phyloP scores from a whole-genome alignment of 2,329 filamentous ascomycete genomes.

The Neonectria magnoliae region DNA sequence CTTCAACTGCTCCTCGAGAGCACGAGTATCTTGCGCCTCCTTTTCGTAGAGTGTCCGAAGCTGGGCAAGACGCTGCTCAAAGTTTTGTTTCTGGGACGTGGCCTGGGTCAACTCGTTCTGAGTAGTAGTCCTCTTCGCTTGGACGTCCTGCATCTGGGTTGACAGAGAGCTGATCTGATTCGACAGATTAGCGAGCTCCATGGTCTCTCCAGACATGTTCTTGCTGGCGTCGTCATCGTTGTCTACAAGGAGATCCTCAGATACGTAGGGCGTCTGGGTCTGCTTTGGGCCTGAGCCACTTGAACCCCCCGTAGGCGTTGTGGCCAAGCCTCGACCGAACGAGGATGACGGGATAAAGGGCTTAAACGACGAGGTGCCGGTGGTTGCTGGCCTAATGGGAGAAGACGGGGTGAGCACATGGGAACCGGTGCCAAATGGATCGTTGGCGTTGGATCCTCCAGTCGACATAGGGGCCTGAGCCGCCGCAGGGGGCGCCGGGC shows the following conservation, averaged over 20 bases:
- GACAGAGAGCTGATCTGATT: conserved; percentile 93
- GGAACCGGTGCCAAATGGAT: conserved; percentile 69
- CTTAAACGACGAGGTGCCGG: conserved; percentile 72
- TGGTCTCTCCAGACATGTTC: conserved; percentile 87
- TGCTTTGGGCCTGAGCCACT: conserved; percentile 42
- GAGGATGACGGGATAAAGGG: conserved; percentile 92
- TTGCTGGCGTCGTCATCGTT: conserved; percentile 88
- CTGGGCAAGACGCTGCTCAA: conserved; percentile 88
- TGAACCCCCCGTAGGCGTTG: conserved; percentile 76
- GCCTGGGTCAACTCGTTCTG: conserved; percentile 86
- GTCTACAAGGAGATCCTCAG: conserved; percentile 91
- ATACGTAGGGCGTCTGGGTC: conserved; percentile 58
- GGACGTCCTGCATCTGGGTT: conserved; percentile 93
- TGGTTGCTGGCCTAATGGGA: conserved; percentile 59
- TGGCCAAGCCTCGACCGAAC: conserved; percentile 83
- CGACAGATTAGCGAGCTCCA: conserved; percentile 93
- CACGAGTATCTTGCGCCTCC: conserved; percentile 86
- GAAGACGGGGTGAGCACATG: conserved; percentile 62
- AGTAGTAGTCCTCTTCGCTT: conserved; percentile 79
- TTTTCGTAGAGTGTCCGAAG: conserved; percentile 91
- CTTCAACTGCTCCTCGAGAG: conserved; percentile 83
- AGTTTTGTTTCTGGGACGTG: conserved; percentile 88
- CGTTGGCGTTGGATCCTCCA: conserved; percentile 73
- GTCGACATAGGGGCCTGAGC: conserved; percentile 73
- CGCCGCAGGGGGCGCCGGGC: conserved; percentile 63